A percentile compares a stretch with the other conserved stretches of the same genome.
Conservation (phyloP, 2,329 filamentous ascomycete genomes). For the Lachnellula willkommii region DNA sequence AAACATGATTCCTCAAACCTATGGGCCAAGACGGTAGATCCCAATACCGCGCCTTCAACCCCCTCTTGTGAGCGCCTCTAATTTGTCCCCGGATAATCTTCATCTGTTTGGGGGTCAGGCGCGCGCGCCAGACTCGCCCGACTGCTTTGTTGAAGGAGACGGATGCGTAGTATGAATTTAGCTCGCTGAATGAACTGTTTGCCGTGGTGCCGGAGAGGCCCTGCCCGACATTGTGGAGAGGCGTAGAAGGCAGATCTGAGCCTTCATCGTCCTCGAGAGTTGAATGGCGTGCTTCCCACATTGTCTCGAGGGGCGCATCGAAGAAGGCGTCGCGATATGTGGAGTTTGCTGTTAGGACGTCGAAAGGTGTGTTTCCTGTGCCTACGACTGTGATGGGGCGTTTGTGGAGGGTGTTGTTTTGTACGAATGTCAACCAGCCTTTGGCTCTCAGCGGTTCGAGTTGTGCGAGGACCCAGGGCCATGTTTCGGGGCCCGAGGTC, state of each 20-base stretch:
- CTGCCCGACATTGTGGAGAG: slow-evolving; percentile 33
- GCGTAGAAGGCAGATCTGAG: slow-evolving; percentile 1
- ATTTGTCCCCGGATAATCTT: slow-evolving; percentile 42
- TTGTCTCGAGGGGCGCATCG: slow-evolving; percentile 54
- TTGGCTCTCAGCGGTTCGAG: slow-evolving; percentile 53
- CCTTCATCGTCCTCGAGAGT: slow-evolving; percentile 17
- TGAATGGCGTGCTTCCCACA: slow-evolving; percentile 31
- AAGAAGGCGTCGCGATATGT: slow-evolving; percentile 59
- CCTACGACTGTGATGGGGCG: slow-evolving; percentile 64
- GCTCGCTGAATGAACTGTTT: slow-evolving; percentile 38
- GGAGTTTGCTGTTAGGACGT: slow-evolving; percentile 46
- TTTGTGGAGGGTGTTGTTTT: slow-evolving; percentile 44
- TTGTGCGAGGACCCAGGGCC: slow-evolving; percentile 47
- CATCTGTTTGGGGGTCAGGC: slow-evolving; percentile 42
- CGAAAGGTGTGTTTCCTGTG: slow-evolving; percentile 59
- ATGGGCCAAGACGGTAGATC: slow-evolving; percentile 53
- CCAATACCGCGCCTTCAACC: slow-evolving; percentile 57
- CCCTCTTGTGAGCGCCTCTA: slow-evolving; percentile 42
- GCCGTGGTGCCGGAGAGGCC: slow-evolving; percentile 38
- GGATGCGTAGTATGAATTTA: slow-evolving; percentile 64
- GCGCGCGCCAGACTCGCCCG: slow-evolving; percentile 44
- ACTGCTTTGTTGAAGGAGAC: slow-evolving; percentile 50
- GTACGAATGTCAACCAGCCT: slow-evolving; percentile 52
- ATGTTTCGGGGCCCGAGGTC: slow-evolving; percentile 46
- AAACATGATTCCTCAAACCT: slow-evolving; percentile 48